phyloP scores from a whole-genome alignment of 257 asterid genomes.

The Solanum commersonii region DNA sequence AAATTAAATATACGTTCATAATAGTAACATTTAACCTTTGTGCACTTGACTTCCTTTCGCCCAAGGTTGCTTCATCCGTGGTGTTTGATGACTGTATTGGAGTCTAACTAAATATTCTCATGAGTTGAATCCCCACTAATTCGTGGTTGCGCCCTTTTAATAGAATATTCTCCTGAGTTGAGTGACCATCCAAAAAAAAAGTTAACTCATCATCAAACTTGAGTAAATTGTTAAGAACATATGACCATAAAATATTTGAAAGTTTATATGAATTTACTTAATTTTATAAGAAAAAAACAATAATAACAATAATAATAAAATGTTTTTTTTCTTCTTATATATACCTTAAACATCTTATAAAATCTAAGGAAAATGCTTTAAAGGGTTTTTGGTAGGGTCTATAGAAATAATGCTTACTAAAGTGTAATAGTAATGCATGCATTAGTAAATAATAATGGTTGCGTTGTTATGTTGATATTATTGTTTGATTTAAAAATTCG shows the following conservation, averaged over 20 bases:
- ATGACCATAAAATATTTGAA: background rate
- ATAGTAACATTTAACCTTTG: background rate
- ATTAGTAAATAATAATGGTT: too few species aligned
- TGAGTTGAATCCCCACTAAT: background rate
- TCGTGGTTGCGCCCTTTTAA: background rate
- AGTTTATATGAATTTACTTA: background rate
- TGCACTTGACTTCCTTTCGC: background rate
- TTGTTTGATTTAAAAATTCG: too few species aligned
- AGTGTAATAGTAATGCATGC: background rate
- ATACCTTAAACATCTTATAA: background rate
- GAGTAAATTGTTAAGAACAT: background rate
- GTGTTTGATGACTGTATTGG: background rate
- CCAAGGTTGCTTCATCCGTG: background rate
- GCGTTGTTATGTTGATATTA: too few species aligned
- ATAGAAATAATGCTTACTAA: too few species aligned
- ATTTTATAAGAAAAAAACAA: background rate
- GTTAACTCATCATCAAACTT: background rate
- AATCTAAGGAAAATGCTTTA: background rate
- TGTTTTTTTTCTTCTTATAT: background rate
- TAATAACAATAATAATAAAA: too few species aligned
- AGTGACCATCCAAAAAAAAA: too few species aligned
- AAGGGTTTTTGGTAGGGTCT: too few species aligned
- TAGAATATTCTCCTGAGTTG: background rate
- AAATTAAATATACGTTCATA: background rate
- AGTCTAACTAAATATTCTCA: background rate